Evolutionary conservation across 495 filamentous ascomycete species (phyloP).

Genomic region (Durotheca rogersii): DNA sequence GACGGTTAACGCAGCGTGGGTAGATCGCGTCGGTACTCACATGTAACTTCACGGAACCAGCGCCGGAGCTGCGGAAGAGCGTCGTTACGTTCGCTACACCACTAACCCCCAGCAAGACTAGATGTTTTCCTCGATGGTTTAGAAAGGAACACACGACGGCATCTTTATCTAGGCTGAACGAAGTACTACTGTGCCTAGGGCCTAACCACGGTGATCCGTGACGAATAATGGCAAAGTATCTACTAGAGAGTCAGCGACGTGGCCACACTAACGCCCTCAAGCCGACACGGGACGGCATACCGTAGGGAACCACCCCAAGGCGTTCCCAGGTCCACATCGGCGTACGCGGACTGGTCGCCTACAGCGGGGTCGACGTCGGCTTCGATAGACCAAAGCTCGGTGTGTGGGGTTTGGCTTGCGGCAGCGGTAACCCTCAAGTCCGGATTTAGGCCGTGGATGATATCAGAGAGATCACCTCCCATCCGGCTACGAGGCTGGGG

Average conservation of each 20-base stretch:
- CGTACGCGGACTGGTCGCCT: conserved; percentile 56
- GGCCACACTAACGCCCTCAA: no score
- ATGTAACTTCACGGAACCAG: conserved; percentile 67
- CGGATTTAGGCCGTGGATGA: conserved; percentile 61
- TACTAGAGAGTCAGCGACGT: conserved; percentile 30
- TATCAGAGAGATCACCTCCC: conserved; percentile 53
- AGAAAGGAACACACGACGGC: conserved; percentile 81
- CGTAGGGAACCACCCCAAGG: conserved; percentile 54
- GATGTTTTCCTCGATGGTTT: conserved; percentile 67
- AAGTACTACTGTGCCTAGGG: conserved; percentile 73
- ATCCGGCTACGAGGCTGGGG: conserved; percentile 16
- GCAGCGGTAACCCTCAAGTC: conserved; percentile 57
- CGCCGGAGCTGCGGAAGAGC: conserved; percentile 62
- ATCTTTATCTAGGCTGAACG: conserved; percentile 70
- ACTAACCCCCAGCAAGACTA: conserved; percentile 81
- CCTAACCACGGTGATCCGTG: conserved; percentile 82
- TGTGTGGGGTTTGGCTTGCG: conserved; percentile 67
- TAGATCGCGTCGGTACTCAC: conserved; percentile 42
- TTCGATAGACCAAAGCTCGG: conserved; percentile 69
- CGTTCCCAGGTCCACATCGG: conserved; percentile 60
- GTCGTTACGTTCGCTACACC: conserved; percentile 72
- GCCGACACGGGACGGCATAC: no score
- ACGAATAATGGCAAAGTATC: conserved; percentile 80
- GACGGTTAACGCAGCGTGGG: conserved; percentile 5
- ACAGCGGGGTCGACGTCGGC: conserved; percentile 54